These are phyloP conservation scores for Hemileccinum rubropunctum DNA, from an alignment of 768 basidiomycete genomes.

Conservation along the genomic window DNA sequence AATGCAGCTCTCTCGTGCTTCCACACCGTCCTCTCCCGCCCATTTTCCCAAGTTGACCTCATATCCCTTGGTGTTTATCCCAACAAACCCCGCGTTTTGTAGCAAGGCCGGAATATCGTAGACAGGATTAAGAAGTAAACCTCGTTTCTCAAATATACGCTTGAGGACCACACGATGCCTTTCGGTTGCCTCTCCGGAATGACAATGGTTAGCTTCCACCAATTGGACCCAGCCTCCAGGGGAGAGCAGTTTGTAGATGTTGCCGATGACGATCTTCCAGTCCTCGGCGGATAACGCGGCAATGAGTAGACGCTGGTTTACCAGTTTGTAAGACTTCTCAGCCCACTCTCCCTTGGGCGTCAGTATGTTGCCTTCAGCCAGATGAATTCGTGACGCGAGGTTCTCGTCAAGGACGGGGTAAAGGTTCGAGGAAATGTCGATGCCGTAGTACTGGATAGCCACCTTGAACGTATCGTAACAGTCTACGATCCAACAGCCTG, in stretches of 20 bases:
- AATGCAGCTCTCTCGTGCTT: background rate
- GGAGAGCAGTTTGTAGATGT: conserved; percentile 22
- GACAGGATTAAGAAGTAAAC: background rate
- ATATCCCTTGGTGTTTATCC: background rate
- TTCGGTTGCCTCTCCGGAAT: background rate
- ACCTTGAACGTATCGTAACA: too few relatives aligned
- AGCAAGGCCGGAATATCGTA: conserved; percentile 1
- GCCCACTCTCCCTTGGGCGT: conserved; percentile 21
- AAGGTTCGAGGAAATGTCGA: conserved; percentile 12
- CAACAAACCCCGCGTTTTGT: background rate
- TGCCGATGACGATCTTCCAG: conserved; percentile 21
- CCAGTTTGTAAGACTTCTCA: conserved; percentile 16
- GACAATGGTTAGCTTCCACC: conserved; percentile 8
- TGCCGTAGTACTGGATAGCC: conserved; percentile 6
- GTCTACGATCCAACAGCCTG: too few relatives aligned
- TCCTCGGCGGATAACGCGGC: conserved; percentile 19
- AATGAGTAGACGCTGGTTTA: conserved; percentile 29
- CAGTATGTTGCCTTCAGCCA: background rate
- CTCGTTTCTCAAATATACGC: background rate
- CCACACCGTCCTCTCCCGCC: conserved; percentile 1
- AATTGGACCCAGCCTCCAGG: conserved; percentile 30
- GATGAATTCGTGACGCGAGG: background rate
- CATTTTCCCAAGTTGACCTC: background rate
- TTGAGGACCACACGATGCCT: background rate
- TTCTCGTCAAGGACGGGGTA: conserved; percentile 2